phyloP scores from a whole-genome alignment of 768 basidiomycete genomes.

The Clathrus columnatus region DNA sequence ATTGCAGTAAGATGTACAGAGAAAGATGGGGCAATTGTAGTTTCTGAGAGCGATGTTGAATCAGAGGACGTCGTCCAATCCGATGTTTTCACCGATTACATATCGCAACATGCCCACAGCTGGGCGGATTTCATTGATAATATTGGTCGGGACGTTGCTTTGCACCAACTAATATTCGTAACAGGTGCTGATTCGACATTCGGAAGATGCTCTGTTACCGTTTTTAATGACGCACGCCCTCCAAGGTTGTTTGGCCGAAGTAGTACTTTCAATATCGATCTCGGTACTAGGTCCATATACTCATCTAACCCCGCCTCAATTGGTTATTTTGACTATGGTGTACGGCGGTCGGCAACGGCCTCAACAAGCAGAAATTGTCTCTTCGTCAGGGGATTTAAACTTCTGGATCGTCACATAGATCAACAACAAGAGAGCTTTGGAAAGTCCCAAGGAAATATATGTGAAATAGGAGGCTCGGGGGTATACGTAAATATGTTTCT shows the following conservation, averaged over 20 bases:
- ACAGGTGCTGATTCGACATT: conserved; percentile 1
- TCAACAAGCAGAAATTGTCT: neutral
- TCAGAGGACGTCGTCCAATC: neutral
- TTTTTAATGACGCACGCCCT: conserved; percentile 1
- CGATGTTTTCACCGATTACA: neutral
- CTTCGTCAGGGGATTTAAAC: conserved; percentile 4
- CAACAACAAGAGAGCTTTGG: neutral
- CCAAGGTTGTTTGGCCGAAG: neutral
- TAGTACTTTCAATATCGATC: neutral
- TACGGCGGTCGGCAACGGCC: neutral
- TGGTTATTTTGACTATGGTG: neutral
- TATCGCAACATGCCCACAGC: neutral
- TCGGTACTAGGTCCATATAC: neutral
- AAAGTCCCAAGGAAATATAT: too few species aligned
- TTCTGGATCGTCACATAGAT: conserved; percentile 5
- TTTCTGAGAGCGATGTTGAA: neutral
- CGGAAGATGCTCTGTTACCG: conserved; percentile 1
- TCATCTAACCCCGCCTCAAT: neutral
- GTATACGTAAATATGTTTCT: too few species aligned
- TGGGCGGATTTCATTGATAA: neutral
- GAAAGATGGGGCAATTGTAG: conserved; percentile 1
- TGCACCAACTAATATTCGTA: conserved; percentile 4
- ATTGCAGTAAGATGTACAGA: conserved; percentile 1
- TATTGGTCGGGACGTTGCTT: neutral
- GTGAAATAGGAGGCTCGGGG: too few species aligned